A percentile compares a stretch with the other conserved stretches of the same genome.
Conservation (phyloP, 2,329 filamentous ascomycete genomes). For the Penicillium sumatraense region DNA sequence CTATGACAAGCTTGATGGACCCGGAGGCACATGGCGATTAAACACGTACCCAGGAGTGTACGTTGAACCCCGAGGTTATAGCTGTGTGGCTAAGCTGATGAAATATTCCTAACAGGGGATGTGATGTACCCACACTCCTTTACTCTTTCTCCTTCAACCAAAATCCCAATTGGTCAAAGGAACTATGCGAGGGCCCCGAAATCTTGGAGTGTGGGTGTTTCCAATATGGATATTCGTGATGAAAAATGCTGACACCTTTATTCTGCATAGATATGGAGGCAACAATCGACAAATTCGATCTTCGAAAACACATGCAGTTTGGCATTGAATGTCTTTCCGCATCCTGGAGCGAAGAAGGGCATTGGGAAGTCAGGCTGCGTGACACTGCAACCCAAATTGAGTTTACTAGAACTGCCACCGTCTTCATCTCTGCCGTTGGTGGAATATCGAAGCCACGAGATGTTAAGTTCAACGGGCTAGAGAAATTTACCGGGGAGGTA, state of each 20-base stretch:
- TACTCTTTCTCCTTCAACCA: conserved; percentile 25
- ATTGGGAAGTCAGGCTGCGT: conserved; percentile 7
- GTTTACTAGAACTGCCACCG: conserved; percentile 4
- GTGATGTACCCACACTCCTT: conserved; percentile 21
- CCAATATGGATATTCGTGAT: background rate
- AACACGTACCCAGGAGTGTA: conserved; percentile 38
- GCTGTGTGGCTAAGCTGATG: background rate
- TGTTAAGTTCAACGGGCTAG: conserved; percentile 20
- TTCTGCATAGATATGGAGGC: background rate
- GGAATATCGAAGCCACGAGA: conserved; percentile 22
- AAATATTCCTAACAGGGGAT: conserved; percentile 10
- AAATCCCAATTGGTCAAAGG: conserved; percentile 26
- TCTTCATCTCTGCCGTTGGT: conserved; percentile 13
- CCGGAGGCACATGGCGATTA: conserved; percentile 36
- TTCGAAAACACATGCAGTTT: conserved; percentile 11
- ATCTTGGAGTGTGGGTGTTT: conserved; percentile 11
- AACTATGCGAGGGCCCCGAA: conserved; percentile 18
- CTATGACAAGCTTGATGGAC: background rate
- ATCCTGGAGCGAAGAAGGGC: conserved; percentile 5
- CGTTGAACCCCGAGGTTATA: background rate
- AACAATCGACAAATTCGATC: conserved; percentile 9
- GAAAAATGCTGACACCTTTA: background rate
- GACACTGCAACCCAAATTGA: background rate
- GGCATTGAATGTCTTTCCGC: conserved; percentile 4
- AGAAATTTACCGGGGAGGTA: conserved; percentile 35